Evolutionary conservation across 192 early-diverging fungal genomes (phyloP).

Genomic region (Backusella psychrophila): DNA sequence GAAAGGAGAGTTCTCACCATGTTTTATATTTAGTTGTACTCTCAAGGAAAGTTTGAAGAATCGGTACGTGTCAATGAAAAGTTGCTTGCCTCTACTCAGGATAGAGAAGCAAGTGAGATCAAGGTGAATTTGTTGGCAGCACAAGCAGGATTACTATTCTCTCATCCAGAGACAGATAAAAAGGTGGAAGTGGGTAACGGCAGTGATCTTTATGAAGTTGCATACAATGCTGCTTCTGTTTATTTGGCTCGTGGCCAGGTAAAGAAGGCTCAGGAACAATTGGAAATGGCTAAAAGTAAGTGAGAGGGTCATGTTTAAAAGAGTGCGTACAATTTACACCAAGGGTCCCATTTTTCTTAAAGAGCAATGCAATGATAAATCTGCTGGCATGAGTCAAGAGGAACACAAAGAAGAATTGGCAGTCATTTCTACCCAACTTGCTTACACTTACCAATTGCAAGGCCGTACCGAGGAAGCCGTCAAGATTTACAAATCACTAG

Average conservation of each 20-base stretch:
- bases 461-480: slow-evolving; percentile 49
- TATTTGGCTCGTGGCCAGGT: slow-evolving; percentile 53
- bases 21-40: slow-evolving; percentile 16
- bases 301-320: neutral
- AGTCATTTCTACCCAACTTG: slow-evolving; percentile 61
- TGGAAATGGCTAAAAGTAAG: slow-evolving; percentile 59
- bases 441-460: slow-evolving; percentile 64
- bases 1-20: neutral
- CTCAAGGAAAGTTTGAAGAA: slow-evolving; percentile 19
- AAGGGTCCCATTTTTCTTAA: neutral
- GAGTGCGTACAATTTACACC: neutral
- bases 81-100: neutral
- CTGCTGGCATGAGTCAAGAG: slow-evolving; percentile 36
- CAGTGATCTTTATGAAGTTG: slow-evolving; percentile 52
- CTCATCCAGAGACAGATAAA: neutral
- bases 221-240: slow-evolving; percentile 65
- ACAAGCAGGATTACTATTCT: slow-evolving; percentile 13
- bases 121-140: slow-evolving; percentile 28
- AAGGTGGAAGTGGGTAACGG: slow-evolving; percentile 26
- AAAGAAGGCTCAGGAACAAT: slow-evolving; percentile 45
- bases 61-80: slow-evolving; percentile 10
- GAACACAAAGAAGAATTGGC: slow-evolving; percentile 67
- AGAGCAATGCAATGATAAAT: slow-evolving; percentile 30
- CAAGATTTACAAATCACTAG: slow-evolving; percentile 57
- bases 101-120: slow-evolving; percentile 16